Base-by-base conservation (phyloP, 2,329 filamentous ascomycete species). In the Rutstroemia sp. region DNA sequence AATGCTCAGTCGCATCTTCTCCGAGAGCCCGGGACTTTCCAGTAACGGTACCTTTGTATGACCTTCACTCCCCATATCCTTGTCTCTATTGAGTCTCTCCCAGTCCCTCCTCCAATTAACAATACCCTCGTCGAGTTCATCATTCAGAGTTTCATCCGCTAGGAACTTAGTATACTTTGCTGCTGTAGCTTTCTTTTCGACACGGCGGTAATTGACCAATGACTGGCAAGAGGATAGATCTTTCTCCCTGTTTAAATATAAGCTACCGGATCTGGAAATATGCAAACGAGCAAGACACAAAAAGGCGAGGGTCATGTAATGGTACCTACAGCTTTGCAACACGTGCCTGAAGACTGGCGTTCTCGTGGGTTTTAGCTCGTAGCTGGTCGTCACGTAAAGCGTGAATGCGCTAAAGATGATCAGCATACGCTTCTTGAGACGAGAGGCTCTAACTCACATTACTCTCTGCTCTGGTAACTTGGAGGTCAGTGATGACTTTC, bases 171-270 rank as follows among this genome's bases (percentile, higher is more conserved):
- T 73, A 66, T 78, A 77, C 62, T 82, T 79, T 18, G 83, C 77
- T 71, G 86, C 81, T 62, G 86, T 77, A 21, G 79, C 81, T 61
- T 83, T 81, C 60, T 85, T 74, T 65, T 81, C 79, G 59, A 88
- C 80, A 57, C 81, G 79, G 44, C 84, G 75, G 66, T 81, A 81
- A 46, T 79, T 75, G 27, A 86, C 74, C 66, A 86, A 82, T 42
- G 81, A 78, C 60, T 84, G 79, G 64, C 79, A 78, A 62, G 79
- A 75, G 49, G 77, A 73, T 23, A 80, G 73, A 62, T 84, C 79
- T 39, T 78, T 72, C 65, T 81, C 82, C 62, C 77, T 84, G 58
- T 45, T 19, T 39, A n/a, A 37, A 54, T 34, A 34, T 34, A 34
- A 34, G 30, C 30, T 9, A 34, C 27, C 30, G 10, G 30, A 12